Conservation (phyloP, 371 early-diverging fungal genomes). For the Mucor indicus region DNA sequence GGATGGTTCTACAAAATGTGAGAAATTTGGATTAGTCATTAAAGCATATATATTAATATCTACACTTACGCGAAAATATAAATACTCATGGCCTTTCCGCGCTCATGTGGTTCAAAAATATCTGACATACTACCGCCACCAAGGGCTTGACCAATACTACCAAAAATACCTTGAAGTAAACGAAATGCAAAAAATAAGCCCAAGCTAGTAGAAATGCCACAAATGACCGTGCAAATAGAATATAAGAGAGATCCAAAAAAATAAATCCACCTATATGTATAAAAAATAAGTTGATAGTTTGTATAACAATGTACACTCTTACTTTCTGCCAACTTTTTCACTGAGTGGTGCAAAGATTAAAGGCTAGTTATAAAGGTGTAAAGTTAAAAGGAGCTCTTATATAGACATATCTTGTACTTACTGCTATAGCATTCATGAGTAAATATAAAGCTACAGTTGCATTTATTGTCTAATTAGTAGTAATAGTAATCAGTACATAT, state of each 20-base stretch:
- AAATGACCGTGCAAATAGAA: constrained; percentile 28
- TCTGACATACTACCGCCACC: constrained; percentile 44
- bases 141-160: constrained; percentile 34
- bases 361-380: constrained; percentile 16
- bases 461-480: constrained; percentile 2
- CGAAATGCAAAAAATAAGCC: constrained; percentile 39
- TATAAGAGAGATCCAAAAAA: constrained; percentile 8
- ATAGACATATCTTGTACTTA: constrained; percentile 2
- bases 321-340: constrained; percentile 37
- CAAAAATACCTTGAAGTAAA: constrained; percentile 34
- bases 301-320: no score
- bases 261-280: not conserved
- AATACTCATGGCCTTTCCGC: constrained; percentile 39
- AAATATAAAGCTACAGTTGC: constrained; percentile 17
- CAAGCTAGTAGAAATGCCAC: constrained; percentile 27
- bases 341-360: constrained; percentile 37
- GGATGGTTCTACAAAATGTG: constrained; percentile 34
- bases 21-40: not conserved
- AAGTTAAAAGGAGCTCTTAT: no score
- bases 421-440: constrained; percentile 15
- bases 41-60: not conserved
- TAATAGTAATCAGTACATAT: no score
- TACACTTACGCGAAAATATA: constrained; percentile 33
- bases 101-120: constrained; percentile 32
- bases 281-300: no score